A percentile compares a stretch with the other conserved stretches of the same genome.
These are phyloP conservation scores for Xerocomellus intermedius DNA, from an alignment of 768 basidiomycete species.

Conservation along the genomic window DNA sequence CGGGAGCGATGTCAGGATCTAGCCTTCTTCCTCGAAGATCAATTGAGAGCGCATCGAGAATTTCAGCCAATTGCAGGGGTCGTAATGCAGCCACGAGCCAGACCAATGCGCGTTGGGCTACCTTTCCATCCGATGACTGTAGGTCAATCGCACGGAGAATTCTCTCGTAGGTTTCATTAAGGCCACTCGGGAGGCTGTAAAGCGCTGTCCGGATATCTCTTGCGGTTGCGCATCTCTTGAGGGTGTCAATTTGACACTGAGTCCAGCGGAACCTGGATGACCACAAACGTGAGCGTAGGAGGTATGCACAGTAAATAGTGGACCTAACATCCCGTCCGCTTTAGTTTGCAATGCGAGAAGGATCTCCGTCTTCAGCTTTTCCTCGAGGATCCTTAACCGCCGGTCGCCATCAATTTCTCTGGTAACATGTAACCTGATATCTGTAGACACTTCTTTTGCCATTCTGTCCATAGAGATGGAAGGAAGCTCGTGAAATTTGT, in stretches of 20 bases:
- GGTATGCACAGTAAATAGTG: neutral
- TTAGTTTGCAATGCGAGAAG: neutral
- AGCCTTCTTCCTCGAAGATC: neutral
- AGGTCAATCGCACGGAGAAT: conserved; percentile 10
- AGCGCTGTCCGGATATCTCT: conserved; percentile 5
- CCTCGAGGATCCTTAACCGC: neutral
- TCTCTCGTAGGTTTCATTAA: conserved; percentile 19
- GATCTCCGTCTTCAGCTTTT: conserved; percentile 5
- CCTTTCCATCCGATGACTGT: neutral
- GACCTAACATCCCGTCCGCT: conserved; percentile 14
- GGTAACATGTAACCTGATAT: conserved; percentile 10
- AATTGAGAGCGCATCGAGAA: conserved; percentile 13
- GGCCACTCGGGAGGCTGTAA: conserved; percentile 8
- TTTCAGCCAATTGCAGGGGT: conserved; percentile 2
- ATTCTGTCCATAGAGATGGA: conserved; percentile 5
- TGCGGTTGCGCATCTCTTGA: conserved; percentile 2
- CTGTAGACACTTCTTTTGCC: neutral
- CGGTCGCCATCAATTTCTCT: conserved; percentile 1
- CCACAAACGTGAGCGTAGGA: neutral
- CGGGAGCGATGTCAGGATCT: neutral
- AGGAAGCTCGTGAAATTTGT: neutral
- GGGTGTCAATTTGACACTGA: conserved; percentile 15
- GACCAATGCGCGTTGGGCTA: conserved; percentile 3
- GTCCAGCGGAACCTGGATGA: conserved; percentile 20
- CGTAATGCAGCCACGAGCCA: conserved; percentile 17